Evolutionary conservation across 164 flowering plant genomes (phyloP).

Genomic region (Pachysandra terminalis): DNA sequence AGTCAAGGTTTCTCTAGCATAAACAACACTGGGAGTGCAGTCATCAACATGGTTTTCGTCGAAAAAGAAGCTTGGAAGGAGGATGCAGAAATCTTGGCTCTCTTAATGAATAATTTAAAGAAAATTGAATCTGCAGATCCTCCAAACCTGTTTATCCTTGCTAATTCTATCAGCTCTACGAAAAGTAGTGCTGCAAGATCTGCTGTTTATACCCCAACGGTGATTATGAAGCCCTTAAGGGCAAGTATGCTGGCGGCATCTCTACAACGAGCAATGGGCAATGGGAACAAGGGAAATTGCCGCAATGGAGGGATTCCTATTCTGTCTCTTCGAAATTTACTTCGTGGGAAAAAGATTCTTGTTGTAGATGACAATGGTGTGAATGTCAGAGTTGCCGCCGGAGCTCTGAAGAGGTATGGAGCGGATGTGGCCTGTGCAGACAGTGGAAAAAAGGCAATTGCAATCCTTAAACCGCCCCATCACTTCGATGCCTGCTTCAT

Average conservation of each 20-base stretch:
- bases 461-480: constrained; percentile 71
- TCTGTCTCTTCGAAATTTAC: constrained; percentile 49
- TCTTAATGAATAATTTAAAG: constrained; percentile 31
- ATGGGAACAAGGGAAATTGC: constrained; percentile 44
- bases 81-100: constrained; percentile 26
- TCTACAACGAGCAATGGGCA: constrained; percentile 70
- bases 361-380: constrained; percentile 88
- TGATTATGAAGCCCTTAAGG: constrained; percentile 80
- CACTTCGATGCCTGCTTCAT: constrained; percentile 90
- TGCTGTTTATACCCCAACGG: constrained; percentile 29
- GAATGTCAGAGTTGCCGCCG: constrained; percentile 85
- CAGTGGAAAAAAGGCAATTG: constrained; percentile 64
- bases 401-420: constrained; percentile 86
- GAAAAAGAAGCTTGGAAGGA: constrained; percentile 80
- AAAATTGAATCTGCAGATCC: constrained; percentile 21
- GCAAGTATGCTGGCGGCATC: constrained; percentile 81
- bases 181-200: constrained; percentile 19
- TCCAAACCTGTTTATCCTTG: constrained; percentile 63
- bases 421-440: constrained; percentile 75
- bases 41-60: constrained; percentile 51
- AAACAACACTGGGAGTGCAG: constrained; percentile 22
- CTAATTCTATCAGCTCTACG: constrained; percentile 39
- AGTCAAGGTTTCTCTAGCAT: constrained; percentile 31
- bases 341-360: constrained; percentile 69
- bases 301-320: constrained; percentile 44